Percentiles rank a stretch among this genome's conserved stretches.
Evolutionary conservation across 2,329 filamentous ascomycete genomes (phyloP).

Genomic region (Aureobasidium lini): DNA sequence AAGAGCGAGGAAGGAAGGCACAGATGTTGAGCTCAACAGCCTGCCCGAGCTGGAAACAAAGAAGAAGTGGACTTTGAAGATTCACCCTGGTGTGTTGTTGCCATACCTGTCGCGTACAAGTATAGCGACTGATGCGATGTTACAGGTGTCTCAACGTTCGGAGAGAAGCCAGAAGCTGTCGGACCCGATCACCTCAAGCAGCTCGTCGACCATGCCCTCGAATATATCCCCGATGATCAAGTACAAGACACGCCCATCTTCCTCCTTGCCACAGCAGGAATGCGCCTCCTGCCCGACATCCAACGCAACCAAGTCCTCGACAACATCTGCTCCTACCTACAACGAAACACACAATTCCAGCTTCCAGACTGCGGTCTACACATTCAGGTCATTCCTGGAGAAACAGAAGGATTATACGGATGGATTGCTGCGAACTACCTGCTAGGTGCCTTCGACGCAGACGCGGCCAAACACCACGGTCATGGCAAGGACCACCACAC

Average conservation of each 20-base stretch:
- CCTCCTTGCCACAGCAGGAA: constrained; percentile 89
- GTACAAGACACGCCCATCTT: constrained; percentile 84
- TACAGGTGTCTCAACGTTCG: constrained; percentile 75
- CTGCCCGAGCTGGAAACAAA: constrained; percentile 78
- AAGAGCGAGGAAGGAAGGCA: constrained; percentile 55
- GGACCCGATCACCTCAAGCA: constrained; percentile 73
- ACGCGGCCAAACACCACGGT: constrained; percentile 62
- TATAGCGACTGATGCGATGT: not conserved
- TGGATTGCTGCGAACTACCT: constrained; percentile 98
- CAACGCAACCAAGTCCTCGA: constrained; percentile 67
- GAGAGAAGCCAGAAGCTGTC: constrained; percentile 64
- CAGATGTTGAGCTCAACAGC: constrained; percentile 52
- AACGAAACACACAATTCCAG: constrained; percentile 67
- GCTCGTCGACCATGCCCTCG: constrained; percentile 73
- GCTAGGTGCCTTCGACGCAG: constrained; percentile 79
- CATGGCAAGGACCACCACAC: constrained; percentile 88
- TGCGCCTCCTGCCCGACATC: constrained; percentile 70
- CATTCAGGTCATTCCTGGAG: constrained; percentile 89
- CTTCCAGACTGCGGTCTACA: constrained; percentile 85
- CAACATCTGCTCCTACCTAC: constrained; percentile 77
- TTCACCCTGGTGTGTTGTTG: constrained; percentile 60
- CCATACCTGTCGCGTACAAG: not conserved
- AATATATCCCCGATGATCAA: constrained; percentile 67
- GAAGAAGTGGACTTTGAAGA: constrained; percentile 87
- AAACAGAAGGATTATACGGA: constrained; percentile 91